Percentiles rank a stretch among this genome's conserved stretches.
Conservation (phyloP, 805 yeast species). For the Wilhelminamyces savonicus region DNA sequence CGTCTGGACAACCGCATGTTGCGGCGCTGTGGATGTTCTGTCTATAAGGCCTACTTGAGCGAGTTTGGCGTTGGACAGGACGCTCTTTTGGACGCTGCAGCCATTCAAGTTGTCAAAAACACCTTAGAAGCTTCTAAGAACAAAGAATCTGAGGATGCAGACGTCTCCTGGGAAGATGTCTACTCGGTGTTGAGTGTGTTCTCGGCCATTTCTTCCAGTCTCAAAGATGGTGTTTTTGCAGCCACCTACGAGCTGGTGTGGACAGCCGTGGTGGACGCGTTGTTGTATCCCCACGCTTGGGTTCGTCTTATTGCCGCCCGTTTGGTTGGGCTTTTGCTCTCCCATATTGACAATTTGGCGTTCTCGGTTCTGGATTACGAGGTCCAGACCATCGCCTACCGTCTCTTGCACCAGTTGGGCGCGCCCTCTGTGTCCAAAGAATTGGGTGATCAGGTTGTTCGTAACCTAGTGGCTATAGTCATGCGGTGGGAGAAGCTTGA, state of each 20-base stretch:
- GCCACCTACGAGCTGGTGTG: conserved; percentile 37
- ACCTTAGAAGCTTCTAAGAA: conserved; percentile 28
- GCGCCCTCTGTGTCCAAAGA: conserved; percentile 69
- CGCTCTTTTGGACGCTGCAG: conserved; percentile 34
- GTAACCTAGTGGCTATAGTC: conserved; percentile 56
- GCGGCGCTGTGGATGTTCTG: conserved; percentile 66
- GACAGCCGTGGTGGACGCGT: conserved; percentile 44
- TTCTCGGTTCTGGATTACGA: conserved; percentile 36
- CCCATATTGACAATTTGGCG: conserved; percentile 28
- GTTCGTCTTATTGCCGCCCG: conserved; percentile 65
- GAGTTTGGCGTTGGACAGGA: conserved; percentile 39
- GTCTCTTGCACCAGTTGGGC: conserved; percentile 69
- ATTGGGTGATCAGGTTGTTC: conserved; percentile 58
- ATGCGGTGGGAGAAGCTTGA: conserved; percentile 52
- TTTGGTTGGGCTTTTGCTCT: conserved; percentile 47
- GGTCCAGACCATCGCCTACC: conserved; percentile 61
- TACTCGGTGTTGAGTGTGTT: conserved; percentile 59
- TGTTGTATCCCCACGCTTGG: conserved; percentile 90
- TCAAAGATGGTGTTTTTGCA: conserved; percentile 23
- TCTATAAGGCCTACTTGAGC: conserved; percentile 55
- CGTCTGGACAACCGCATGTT: conserved; percentile 48
- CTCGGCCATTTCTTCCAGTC: conserved; percentile 32
- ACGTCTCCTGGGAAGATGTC: conserved; percentile 69
- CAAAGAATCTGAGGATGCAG: conserved; percentile 22
- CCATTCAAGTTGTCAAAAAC: conserved; percentile 14